Conservation (phyloP, 2,329 filamentous ascomycete genomes). For the Lachnellula subtilissima region DNA sequence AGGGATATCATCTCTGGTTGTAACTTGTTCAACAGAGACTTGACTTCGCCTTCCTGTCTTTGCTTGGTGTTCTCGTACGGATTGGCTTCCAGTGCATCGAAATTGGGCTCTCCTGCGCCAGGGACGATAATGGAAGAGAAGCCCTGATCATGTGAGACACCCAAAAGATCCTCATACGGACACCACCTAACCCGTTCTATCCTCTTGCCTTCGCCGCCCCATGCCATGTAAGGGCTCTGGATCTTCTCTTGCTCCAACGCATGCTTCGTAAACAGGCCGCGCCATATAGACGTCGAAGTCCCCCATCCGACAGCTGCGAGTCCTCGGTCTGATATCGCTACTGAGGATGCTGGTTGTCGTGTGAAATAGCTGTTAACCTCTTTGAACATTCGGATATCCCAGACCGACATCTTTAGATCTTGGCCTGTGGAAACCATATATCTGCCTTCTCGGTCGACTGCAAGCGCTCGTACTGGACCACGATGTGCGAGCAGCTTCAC, state of each 20-base stretch:
- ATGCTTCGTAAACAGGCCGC: conserved; percentile 76
- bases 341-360: conserved; percentile 72
- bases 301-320: conserved; percentile 89
- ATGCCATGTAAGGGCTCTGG: conserved; percentile 85
- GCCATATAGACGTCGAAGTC: conserved; percentile 86
- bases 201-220: conserved; percentile 78
- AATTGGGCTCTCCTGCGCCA: conserved; percentile 95
- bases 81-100: conserved; percentile 87
- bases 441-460: conserved; percentile 80
- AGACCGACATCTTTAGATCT: conserved; percentile 87
- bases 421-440: conserved; percentile 96
- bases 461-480: conserved; percentile 80
- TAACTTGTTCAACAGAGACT: conserved; percentile 85
- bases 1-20: conserved; percentile 96
- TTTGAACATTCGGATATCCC: conserved; percentile 92
- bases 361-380: conserved; percentile 89
- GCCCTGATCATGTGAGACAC: conserved; percentile 75
- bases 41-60: conserved; percentile 88
- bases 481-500: conserved; percentile 88
- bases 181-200: conserved; percentile 87
- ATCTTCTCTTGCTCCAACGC: conserved; percentile 69
- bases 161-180: conserved; percentile 89
- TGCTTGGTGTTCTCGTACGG: conserved; percentile 93
- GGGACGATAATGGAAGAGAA: conserved; percentile 89
- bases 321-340: conserved; percentile 84